phyloP scores from a whole-genome alignment of 352 stramenopile species.

The Phytophthora multivora region DNA sequence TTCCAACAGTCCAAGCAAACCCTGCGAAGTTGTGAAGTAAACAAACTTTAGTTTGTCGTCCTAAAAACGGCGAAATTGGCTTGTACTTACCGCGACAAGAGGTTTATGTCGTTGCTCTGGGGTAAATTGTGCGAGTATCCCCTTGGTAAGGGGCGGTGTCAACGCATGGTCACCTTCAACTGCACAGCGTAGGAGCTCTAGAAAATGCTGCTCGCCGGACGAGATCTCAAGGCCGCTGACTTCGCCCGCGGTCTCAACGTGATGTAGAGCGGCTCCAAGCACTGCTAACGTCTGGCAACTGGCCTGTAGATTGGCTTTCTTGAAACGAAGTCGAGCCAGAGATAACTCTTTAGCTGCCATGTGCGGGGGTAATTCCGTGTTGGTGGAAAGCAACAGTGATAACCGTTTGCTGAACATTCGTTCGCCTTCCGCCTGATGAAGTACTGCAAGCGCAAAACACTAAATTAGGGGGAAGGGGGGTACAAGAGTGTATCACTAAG shows the following conservation, averaged over 20 bases:
- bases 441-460: conserved; percentile 39
- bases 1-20: conserved; percentile 40
- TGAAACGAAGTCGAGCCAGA: conserved; percentile 56
- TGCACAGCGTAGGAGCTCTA: conserved; percentile 73
- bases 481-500: background rate
- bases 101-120: conserved; percentile 47
- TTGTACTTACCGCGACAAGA: conserved; percentile 42
- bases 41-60: too few species aligned
- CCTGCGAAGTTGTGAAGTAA: conserved; percentile 16
- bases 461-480: background rate
- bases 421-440: conserved; percentile 67
- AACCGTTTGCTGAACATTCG: conserved; percentile 66
- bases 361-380: conserved; percentile 58
- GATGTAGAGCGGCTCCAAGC: conserved; percentile 50
- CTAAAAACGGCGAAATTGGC: background rate
- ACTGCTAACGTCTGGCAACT: conserved; percentile 67
- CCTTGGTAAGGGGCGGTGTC: conserved; percentile 59
- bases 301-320: conserved; percentile 62
- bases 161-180: conserved; percentile 70
- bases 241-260: conserved; percentile 49
- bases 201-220: conserved; percentile 61
- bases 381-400: conserved; percentile 54
- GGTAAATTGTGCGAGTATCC: conserved; percentile 45
- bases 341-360: conserved; percentile 60
- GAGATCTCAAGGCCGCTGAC: conserved; percentile 53